phyloP scores from a whole-genome alignment of 805 yeast species.

The Suhomyces sp. region DNA sequence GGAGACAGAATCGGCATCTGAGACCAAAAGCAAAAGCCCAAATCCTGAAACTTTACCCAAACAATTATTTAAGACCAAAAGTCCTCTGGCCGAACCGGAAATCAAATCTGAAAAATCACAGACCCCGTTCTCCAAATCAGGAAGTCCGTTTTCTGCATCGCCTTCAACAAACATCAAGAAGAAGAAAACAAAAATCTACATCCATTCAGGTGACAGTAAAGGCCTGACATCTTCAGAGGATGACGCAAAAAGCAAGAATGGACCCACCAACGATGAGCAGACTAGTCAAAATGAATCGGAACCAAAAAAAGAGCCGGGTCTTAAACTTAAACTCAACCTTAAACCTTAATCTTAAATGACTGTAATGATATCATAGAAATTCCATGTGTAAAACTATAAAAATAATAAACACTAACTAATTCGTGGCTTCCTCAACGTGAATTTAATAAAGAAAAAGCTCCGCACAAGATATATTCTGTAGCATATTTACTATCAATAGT shows the following conservation, averaged over 20 bases:
- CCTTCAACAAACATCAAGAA: constrained; percentile 14
- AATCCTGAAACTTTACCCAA: not conserved
- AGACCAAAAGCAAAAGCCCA: constrained; percentile 1
- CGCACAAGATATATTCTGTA: too few species aligned
- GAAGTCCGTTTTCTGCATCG: constrained; percentile 18
- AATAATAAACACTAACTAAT: not conserved
- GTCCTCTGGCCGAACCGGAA: constrained; percentile 13
- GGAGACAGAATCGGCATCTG: not conserved
- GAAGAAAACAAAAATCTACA: constrained; percentile 28
- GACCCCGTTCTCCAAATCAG: constrained; percentile 15
- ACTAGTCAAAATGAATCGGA: constrained; percentile 4
- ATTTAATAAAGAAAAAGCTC: too few species aligned
- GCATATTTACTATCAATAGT: too few species aligned
- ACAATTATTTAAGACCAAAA: constrained; percentile 3
- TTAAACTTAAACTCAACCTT: constrained; percentile 15
- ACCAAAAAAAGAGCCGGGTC: constrained; percentile 8
- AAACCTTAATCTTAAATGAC: constrained; percentile 8
- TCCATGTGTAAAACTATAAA: not conserved
- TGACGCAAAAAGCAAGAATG: constrained; percentile 2
- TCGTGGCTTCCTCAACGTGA: too few species aligned
- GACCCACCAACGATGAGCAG: not conserved
- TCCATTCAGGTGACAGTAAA: constrained; percentile 17
- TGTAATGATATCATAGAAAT: not conserved
- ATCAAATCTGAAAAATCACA: constrained; percentile 5
- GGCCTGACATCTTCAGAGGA: constrained; percentile 10